These are phyloP conservation scores for Poa annua DNA, from an alignment of 176 grass and related monocot species.

Conservation along the genomic window DNA sequence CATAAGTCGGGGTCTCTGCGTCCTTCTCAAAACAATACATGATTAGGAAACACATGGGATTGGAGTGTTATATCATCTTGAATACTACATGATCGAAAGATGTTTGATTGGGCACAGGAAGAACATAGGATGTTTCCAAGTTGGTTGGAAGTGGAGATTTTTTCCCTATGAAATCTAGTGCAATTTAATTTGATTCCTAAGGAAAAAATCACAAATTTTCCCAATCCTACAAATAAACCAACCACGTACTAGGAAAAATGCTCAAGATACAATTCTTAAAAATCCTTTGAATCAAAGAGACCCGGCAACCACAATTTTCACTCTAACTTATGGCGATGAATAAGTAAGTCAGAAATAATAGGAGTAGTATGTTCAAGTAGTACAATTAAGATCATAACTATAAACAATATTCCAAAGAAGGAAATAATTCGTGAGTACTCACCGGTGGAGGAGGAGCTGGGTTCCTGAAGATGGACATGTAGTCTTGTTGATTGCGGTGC, in stretches of 20 bases:
- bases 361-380: too few relatives aligned
- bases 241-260: not conserved
- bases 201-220: not conserved
- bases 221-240: not conserved
- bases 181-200: not conserved
- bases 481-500: not conserved
- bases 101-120: not conserved
- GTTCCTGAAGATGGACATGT: conserved; percentile 29
- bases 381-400: too few relatives aligned
- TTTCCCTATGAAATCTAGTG: not conserved
- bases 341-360: too few relatives aligned
- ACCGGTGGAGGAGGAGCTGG: not conserved
- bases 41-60: not conserved
- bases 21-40: not conserved
- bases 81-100: not conserved
- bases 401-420: not conserved
- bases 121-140: not conserved
- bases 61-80: not conserved
- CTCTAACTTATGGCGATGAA: too few relatives aligned
- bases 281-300: not conserved
- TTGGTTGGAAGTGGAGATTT: not conserved
- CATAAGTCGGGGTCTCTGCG: not conserved
- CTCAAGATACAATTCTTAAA: not conserved
- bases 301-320: not conserved
- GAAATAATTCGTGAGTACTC: not conserved